Base-by-base conservation (phyloP, 140 eudicot genomes). In the Oenanthe javanica region DNA sequence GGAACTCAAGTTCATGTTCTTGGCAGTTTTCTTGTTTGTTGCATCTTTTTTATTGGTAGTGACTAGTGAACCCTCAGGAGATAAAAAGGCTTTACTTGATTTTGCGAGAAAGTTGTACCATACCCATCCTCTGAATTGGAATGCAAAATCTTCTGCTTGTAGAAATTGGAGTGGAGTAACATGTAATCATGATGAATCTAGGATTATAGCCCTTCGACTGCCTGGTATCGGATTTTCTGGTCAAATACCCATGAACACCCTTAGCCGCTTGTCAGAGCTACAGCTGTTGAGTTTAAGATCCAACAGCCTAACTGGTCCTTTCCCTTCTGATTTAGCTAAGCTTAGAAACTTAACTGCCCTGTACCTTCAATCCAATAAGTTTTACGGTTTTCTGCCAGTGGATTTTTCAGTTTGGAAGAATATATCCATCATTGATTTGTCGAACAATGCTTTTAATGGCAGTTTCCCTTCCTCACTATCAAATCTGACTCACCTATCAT, bases 81-180 rank as follows among this genome's bases (percentile, higher is more conserved):
- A 92, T 82, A 95, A 92, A 87, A 79, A 83, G 73, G 89, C 92
- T 9, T 87, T 95, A 79, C 92, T 90, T 43, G 88, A 95, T 61
- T 95, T 95, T 84, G 78, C 89, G 18, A 42, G 67, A 36, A 85
- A 84, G 23, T 77, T 87, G 46, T 77, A 76, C 66, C 97, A 86
- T 80, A 84, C 93, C 5, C 80, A 80, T 38, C 48, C 77, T 21
- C 77, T 92, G 67, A 91, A 95, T 54, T 95, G 99, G 99, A 49
- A 86, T 64, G 83, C 55, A 74, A 87, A 80, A 9, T 84, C 89
- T 80, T 83, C 96, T 8, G 96, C 90, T 77, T 95, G 99, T 80
- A 82, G 66, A 69, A 81, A 77, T 79, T 92, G 99, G 99, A 86
- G 83, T 57, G 97, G 99, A 51, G 92, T 95, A 23, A 92, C 97